phyloP scores from a whole-genome alignment of 805 yeast genomes.

The Candida multigemmis region DNA sequence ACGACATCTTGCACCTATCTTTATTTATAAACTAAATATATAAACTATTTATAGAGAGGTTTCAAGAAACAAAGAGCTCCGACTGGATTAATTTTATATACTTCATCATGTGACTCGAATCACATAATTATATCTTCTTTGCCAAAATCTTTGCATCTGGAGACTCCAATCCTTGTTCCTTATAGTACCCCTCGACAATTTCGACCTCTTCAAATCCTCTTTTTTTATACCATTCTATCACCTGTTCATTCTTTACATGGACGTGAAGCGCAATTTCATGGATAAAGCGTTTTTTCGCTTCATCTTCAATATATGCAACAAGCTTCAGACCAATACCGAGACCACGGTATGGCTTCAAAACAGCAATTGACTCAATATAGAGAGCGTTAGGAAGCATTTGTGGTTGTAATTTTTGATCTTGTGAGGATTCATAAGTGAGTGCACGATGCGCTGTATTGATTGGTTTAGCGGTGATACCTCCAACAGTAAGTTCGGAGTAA shows the following conservation, averaged over 20 bases:
- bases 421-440: conserved; percentile 14
- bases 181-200: conserved; percentile 38
- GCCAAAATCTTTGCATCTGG: conserved; percentile 41
- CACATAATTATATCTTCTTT: conserved; percentile 14
- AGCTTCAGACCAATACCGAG: conserved; percentile 55
- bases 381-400: conserved; percentile 39
- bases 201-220: conserved; percentile 37
- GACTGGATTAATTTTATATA: too few relatives aligned
- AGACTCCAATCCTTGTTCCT: conserved; percentile 31
- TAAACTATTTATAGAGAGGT: background rate
- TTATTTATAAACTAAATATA: background rate
- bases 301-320: conserved; percentile 45
- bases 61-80: too few relatives aligned
- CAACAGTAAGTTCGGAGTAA: conserved; percentile 75
- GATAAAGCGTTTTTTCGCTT: conserved; percentile 45
- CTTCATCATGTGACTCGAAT: too few relatives aligned
- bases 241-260: conserved; percentile 32
- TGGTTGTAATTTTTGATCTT: conserved; percentile 14
- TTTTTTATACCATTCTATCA: conserved; percentile 41
- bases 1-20: background rate
- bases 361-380: conserved; percentile 61
- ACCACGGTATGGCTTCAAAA: conserved; percentile 52
- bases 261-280: conserved; percentile 48
- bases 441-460: conserved; percentile 28
- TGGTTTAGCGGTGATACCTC: conserved; percentile 54